These are phyloP conservation scores for Yarrowia bubula DNA, from an alignment of 805 yeast species.

Conservation along the genomic window DNA sequence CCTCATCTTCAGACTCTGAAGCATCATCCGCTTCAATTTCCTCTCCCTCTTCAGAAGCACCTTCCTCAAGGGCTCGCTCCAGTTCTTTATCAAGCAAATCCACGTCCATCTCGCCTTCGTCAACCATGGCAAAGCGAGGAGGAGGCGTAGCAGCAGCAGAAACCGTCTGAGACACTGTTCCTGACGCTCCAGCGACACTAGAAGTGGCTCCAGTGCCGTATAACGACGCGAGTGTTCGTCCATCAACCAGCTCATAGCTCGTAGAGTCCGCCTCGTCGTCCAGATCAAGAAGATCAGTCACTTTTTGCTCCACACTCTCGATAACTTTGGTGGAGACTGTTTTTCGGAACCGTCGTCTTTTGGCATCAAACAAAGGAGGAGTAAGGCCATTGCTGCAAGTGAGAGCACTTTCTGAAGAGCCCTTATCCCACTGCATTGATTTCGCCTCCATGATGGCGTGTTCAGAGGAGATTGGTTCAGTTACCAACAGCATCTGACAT, in stretches of 20 bases:
- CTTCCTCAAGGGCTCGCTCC: constrained; percentile 40
- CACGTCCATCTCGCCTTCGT: constrained; percentile 35
- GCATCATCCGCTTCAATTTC: constrained; percentile 51
- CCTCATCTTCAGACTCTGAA: constrained; percentile 54
- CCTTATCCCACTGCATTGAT: constrained; percentile 22
- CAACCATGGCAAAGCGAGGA: constrained; percentile 39
- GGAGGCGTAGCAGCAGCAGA: constrained; percentile 32
- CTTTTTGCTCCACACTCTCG: constrained; percentile 73
- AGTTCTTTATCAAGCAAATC: constrained; percentile 38
- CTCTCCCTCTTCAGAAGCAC: constrained; percentile 49
- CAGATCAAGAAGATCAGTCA: constrained; percentile 66
- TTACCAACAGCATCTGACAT: constrained; percentile 77
- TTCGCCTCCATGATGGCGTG: constrained; percentile 14
- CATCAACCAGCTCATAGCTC: constrained; percentile 66
- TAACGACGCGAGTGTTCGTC: constrained; percentile 29
- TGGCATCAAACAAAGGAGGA: constrained; percentile 71
- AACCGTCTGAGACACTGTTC: constrained; percentile 27
- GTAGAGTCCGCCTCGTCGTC: constrained; percentile 85
- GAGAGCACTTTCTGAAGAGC: not conserved
- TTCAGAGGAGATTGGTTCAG: constrained; percentile 48
- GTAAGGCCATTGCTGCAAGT: constrained; percentile 67
- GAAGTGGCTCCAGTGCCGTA: constrained; percentile 34
- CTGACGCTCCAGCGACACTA: constrained; percentile 33
- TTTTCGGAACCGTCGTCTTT: constrained; percentile 67
- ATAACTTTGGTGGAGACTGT: constrained; percentile 68